Evolutionary conservation across 768 basidiomycete species (phyloP), one percentile per base, ranked within the genome.

Genomic region (Coprinopsis marcescibilis): DNA sequence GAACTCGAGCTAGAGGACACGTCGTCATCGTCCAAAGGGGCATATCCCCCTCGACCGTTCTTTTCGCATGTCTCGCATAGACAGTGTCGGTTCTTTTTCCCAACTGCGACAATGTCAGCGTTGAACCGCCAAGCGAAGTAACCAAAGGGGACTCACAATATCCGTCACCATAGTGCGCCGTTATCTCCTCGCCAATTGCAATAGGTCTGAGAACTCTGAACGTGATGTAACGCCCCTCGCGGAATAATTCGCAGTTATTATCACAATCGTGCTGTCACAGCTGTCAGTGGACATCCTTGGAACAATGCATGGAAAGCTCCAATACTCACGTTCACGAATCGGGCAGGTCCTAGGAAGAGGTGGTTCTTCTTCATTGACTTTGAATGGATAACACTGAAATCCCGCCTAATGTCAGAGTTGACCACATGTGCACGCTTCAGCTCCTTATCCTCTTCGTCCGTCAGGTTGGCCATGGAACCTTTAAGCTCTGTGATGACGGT

Each of bases 301-400:
- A 55, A 58, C 49, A 45, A 42, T 46, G 48, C 53, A 45, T 54
- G 37, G 48, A 47, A 51, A 55, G n/a, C n/a, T n/a, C 48, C 45
- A 49, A 50, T 44, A 56, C 86, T 75, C 65, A 91, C 89, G 61
- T 92, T 92, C 51, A 92, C 89, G 68, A 92, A 92, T 60, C 89
- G 84, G 66, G 89, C 90, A 42, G 89, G 90, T 8, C 89, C 89
- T 61, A 92, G 70, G 70, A 92, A 91, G 59, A 92, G 72, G 68
- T 91, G 88, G 57, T 89, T 92, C 67, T 88, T 89, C 72, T 91
- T 91, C 77, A 89, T 84, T 63, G 88, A 86, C 58, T 85, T 87
- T 26, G 88, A 90, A 64, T 91, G 89, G 44, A 92, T 90, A 58
- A 92, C 89, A 62, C 87, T 90, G 61, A 92, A 92, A 62, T 92